phyloP scores from a whole-genome alignment of 495 filamentous ascomycete species.

The Hypoxylon perforatum region DNA sequence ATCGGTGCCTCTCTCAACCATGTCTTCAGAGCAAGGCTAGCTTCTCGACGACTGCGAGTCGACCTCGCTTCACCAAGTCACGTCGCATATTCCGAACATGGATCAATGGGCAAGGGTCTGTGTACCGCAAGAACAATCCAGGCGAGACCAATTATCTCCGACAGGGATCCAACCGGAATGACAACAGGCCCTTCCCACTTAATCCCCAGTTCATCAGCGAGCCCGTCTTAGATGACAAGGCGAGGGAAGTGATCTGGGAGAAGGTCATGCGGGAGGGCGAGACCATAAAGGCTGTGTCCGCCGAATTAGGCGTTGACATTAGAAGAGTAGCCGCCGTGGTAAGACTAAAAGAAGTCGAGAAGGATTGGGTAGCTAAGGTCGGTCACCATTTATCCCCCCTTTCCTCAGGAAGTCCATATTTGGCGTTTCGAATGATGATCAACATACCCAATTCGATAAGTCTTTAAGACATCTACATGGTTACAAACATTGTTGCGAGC shows the following conservation, averaged over 20 bases:
- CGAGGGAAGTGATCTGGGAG: constrained; percentile 79
- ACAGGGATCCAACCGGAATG: constrained; percentile 37
- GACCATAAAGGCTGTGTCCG: constrained; percentile 82
- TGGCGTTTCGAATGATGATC: constrained; percentile 55
- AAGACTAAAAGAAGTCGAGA: constrained; percentile 87
- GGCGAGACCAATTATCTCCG: constrained; percentile 75
- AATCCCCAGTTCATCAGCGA: constrained; percentile 79
- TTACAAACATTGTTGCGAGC: constrained; percentile 71
- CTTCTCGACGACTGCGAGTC: constrained; percentile 45
- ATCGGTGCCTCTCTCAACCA: constrained; percentile 10
- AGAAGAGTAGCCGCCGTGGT: constrained; percentile 89
- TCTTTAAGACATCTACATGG: constrained; percentile 95
- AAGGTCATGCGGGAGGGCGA: constrained; percentile 71
- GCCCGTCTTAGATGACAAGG: constrained; percentile 77
- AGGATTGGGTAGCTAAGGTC: constrained; percentile 78
- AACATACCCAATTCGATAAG: constrained; percentile 86
- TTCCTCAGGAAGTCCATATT: constrained; percentile 27
- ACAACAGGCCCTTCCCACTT: constrained; percentile 71
- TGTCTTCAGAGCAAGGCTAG: constrained; percentile 18
- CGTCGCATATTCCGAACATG: constrained; percentile 74
- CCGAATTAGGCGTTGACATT: constrained; percentile 81
- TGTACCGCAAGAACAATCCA: constrained; percentile 65
- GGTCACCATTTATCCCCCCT: constrained; percentile 38
- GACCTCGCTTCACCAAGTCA: constrained; percentile 33
- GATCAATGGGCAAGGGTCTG: constrained; percentile 69